Base-by-base conservation (phyloP, 208 protist species). In the Trypanosoma congolense region DNA sequence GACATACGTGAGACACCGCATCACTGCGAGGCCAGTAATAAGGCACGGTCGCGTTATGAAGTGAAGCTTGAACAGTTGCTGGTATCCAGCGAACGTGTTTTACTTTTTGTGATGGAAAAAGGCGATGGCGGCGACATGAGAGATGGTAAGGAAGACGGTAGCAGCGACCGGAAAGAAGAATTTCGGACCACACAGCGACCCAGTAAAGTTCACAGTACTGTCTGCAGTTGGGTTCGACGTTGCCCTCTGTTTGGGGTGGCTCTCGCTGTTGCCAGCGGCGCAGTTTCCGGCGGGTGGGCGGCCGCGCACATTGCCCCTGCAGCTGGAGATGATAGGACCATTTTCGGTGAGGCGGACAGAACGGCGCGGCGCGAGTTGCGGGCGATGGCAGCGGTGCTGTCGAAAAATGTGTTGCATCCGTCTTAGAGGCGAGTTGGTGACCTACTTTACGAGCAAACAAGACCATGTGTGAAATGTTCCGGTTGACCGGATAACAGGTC, bases 221-320 rank as follows among this genome's bases (percentile, higher is more conserved):
- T 73, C 28, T 45, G 43, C 6, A 6, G 19, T 19, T 56, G 54
- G 36, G 65, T 82, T 47, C 16, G 49, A 43, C 45, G 35, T 12
- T 63, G 72, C 33, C 75, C 70, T 16, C 54, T 77, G 16, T 77
- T 82, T 46, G 75, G 75, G 19, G 51, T 70, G 12, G 75, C 70
- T 10, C 60, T 69, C 18, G 66, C 59, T 16, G 61, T 72, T 36
- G 54, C 63, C 44, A 50, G 58, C 43, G 63, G 52, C 3, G 58
- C 47, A 0, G 61, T 82, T 25, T 40, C 47, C 29, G 36, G 68
- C 19, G 31, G 36, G 4, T 77, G 70, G 70, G 75, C 59, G 12
- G 62, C 49, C 10, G 40, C 43, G 24, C 56, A 51, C 33, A 44
- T 77, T 16, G 45, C 12, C 22, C 67, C 54, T 29, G 35, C 36